These are phyloP conservation scores for Limonomyces culmigenus DNA, from an alignment of 1,284 basidiomycete genomes.

Conservation along the genomic window DNA sequence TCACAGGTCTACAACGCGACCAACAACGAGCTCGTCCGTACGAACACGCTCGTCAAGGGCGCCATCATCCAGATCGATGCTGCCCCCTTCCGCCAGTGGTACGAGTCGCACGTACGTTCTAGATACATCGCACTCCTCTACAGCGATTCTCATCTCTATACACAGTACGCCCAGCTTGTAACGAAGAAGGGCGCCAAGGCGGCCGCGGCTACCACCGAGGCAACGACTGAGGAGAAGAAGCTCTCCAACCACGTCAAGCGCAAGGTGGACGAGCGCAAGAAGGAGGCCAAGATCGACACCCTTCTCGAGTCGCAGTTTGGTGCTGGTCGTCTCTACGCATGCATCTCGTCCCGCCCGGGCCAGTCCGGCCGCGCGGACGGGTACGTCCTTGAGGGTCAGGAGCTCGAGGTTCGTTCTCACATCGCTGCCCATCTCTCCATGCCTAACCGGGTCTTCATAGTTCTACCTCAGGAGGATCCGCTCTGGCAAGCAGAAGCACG, in stretches of 20 bases:
- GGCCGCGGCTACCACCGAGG: conserved; percentile 22
- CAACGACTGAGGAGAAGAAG: conserved; percentile 49
- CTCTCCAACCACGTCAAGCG: conserved; percentile 82
- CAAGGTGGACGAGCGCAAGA: conserved; percentile 75
- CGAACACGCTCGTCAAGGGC: conserved; percentile 92
- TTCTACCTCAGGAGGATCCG: conserved; percentile 91
- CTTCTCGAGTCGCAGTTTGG: conserved; percentile 76
- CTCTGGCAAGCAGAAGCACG: conserved; percentile 89
- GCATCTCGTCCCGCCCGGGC: conserved; percentile 83
- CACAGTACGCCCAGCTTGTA: conserved; percentile 86
- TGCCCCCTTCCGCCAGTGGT: conserved; percentile 96
- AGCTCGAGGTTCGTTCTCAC: conserved; percentile 61
- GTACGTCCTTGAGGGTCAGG: conserved; percentile 92
- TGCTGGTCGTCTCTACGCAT: conserved; percentile 80
- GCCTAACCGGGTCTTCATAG: conserved; percentile 20
- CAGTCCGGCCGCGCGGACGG: conserved; percentile 91
- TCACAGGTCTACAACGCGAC: conserved; percentile 90
- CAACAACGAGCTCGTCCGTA: conserved; percentile 97
- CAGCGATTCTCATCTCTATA: too few relatives aligned
- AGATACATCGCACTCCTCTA: too few relatives aligned
- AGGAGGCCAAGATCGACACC: conserved; percentile 82
- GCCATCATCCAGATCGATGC: conserved; percentile 94
- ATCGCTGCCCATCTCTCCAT: neutral
- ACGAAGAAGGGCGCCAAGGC: conserved; percentile 69
- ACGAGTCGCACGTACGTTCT: conserved; percentile 90